Evolutionary conservation across 768 basidiomycete genomes (phyloP), one percentile per base, ranked within the genome.

Genomic region (Collybia sp.): DNA sequence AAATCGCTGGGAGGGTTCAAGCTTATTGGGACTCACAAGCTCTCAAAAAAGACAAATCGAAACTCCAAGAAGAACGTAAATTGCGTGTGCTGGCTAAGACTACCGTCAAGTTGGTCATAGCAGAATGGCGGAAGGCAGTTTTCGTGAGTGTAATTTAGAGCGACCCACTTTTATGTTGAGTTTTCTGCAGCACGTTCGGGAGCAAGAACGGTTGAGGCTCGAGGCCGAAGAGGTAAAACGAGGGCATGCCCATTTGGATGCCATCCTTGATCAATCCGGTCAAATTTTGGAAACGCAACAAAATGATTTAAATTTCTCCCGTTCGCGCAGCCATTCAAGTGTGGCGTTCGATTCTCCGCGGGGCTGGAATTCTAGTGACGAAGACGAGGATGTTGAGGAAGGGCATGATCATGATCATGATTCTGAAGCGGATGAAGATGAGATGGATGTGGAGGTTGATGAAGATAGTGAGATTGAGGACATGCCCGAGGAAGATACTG

Each of bases 91-190:
- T 91, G 32, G 88, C 88, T 11, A 89, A 87, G 66, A 75, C 79
- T 16, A 83, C 88, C 0, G 72, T 85, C 40, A 80, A 79, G 54
- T 65, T 82, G 55, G 80, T 96, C 20, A 73, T 77, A 25, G 73
- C 72, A 6, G 86, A 92, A 58, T 97, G 94, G 94, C 88, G 85
- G 63, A 82, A 88, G 58, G 93, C 89, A 6, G 81, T 93, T 38
- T 82, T 82, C 55, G 89, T 88, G 57, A 58, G 89, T 76, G 3
- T 13, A 30, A 15, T 45, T 15, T 16, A n/a, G 12, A 11, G 11
- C 39, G 8, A 30, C 33, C 25, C 42, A 12, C 16, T 51, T 11
- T 30, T 42, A 12, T 44, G 17, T 46, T 46, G 18, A 17, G 15
- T 35, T 42, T 46, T 5, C 38, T 44, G 13, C 50, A 89, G 88